Conservation (phyloP, 179 eudicot species). For the Silene vulgaris region DNA sequence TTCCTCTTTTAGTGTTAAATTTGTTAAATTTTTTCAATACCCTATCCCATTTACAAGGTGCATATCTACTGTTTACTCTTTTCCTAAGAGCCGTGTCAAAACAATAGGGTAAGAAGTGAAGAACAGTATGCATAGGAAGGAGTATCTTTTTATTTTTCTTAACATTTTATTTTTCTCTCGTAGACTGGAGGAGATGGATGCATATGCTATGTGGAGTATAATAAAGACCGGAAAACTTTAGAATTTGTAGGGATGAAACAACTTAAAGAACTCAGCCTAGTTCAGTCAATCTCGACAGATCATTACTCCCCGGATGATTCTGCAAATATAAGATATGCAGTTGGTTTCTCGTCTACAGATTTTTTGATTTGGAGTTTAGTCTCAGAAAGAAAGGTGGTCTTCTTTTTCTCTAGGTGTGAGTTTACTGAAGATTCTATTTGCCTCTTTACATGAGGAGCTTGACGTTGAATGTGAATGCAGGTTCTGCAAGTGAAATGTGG, state of each 20-base stretch:
- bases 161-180: slow-evolving; percentile 14
- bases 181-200: slow-evolving; percentile 99
- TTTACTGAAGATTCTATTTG: neutral
- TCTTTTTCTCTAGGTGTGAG: slow-evolving; percentile 9
- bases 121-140: no score
- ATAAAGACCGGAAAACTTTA: slow-evolving; percentile 41
- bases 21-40: no score
- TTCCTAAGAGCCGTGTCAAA: no score
- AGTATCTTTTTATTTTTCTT: neutral
- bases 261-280: slow-evolving; percentile 70
- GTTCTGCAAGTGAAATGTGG: slow-evolving; percentile 83
- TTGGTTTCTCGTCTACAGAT: slow-evolving; percentile 85
- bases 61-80: no score
- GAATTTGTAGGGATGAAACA: slow-evolving; percentile 95
- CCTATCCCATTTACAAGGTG: no score
- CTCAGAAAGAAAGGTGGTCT: slow-evolving; percentile 65
- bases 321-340: slow-evolving; percentile 47
- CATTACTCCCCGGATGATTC: slow-evolving; percentile 35
- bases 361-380: slow-evolving; percentile 79
- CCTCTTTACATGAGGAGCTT: slow-evolving; percentile 18
- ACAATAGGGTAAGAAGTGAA: no score
- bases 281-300: slow-evolving; percentile 46
- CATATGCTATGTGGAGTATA: slow-evolving; percentile 84
- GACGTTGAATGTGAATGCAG: slow-evolving; percentile 38
- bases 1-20: no score